phyloP scores from a whole-genome alignment of 1,139 yeast species.

The Schizosaccharomyces versatilis region DNA sequence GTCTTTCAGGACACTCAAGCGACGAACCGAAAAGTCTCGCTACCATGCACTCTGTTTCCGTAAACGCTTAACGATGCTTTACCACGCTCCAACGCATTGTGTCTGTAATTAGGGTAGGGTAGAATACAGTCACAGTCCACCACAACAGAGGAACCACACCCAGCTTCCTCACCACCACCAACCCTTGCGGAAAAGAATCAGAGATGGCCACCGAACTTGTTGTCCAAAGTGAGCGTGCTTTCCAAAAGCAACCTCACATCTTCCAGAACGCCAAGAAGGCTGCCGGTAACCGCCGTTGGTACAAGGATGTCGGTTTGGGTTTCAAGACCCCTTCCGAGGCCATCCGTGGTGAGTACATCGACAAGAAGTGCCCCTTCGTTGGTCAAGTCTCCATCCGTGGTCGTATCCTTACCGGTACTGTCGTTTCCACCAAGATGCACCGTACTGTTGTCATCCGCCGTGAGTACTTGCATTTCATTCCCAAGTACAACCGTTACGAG shows the following conservation, averaged over 20 bases:
- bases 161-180: no score
- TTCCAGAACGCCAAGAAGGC: constrained; percentile 88
- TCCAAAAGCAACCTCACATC: constrained; percentile 86
- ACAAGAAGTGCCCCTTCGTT: constrained; percentile 99
- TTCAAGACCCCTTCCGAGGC: constrained; percentile 99
- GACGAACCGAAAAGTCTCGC: no score
- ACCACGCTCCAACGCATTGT: no score
- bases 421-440: constrained; percentile 99
- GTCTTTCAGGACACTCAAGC: no score
- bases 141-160: no score
- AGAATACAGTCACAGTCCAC: no score
- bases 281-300: constrained; percentile 69
- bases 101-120: no score
- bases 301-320: constrained; percentile 98
- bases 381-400: constrained; percentile 98
- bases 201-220: constrained; percentile 96
- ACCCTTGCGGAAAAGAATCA: no score
- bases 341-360: constrained; percentile 89
- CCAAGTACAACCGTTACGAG: constrained; percentile 99
- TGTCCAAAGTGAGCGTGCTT: constrained; percentile 99
- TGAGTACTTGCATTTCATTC: constrained; percentile 98
- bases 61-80: no score
- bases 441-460: constrained; percentile 99
- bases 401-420: constrained; percentile 84
- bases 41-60: no score